Evolutionary conservation across 2,329 filamentous ascomycete species (phyloP).

Genomic region (Xylaria sp.): DNA sequence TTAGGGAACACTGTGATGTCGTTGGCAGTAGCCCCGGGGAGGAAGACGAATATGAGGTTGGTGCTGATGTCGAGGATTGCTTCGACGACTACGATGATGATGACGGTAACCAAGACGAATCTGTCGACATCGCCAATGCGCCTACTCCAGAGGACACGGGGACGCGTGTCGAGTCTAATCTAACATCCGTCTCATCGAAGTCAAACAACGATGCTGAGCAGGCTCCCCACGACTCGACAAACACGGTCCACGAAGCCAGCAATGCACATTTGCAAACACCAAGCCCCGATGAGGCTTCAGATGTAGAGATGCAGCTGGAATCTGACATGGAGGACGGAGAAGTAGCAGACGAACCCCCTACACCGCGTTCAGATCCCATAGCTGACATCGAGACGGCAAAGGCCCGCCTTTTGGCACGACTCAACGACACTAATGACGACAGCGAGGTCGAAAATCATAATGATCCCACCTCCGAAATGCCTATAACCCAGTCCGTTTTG

Average conservation of each 20-base stretch:
- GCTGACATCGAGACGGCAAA: conserved; percentile 61
- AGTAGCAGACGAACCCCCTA: conserved; percentile 49
- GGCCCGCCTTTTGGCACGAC: conserved; percentile 58
- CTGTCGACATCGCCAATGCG: conserved; percentile 45
- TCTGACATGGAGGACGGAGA: conserved; percentile 54
- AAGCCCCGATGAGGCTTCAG: conserved; percentile 53
- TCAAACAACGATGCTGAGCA: not conserved
- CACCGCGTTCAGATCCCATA: conserved; percentile 40
- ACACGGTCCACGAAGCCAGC: conserved; percentile 41
- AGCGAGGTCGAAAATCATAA: conserved; percentile 1
- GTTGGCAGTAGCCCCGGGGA: conserved; percentile 47
- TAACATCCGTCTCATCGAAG: not conserved
- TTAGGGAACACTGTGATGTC: conserved; percentile 57
- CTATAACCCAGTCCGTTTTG: not conserved
- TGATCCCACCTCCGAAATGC: not conserved
- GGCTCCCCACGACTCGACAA: not conserved
- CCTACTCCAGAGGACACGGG: conserved; percentile 13
- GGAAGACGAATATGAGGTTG: conserved; percentile 51
- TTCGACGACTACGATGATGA: conserved; percentile 48
- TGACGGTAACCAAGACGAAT: conserved; percentile 38
- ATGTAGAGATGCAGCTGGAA: conserved; percentile 49
- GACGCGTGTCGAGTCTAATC: not conserved
- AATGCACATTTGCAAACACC: conserved; percentile 55
- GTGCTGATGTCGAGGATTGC: conserved; percentile 60
- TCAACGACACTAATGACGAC: conserved; percentile 48